A percentile compares a stretch with the other conserved stretches of the same genome.
These are phyloP conservation scores for Ophiocordyceps camponoti-saundersi DNA, from an alignment of 2,329 filamentous ascomycete genomes.

Conservation along the genomic window DNA sequence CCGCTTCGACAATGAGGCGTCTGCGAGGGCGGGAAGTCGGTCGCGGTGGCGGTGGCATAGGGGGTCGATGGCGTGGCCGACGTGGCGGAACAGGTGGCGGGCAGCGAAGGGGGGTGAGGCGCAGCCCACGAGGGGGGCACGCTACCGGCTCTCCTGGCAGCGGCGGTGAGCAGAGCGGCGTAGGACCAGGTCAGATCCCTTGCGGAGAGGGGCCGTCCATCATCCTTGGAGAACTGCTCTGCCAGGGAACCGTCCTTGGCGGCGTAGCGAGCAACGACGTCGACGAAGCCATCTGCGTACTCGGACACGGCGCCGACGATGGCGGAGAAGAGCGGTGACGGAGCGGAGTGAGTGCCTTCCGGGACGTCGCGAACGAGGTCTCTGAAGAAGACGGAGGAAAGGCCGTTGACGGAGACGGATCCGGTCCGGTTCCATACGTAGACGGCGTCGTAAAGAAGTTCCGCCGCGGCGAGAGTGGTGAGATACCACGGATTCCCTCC, in stretches of 20 bases:
- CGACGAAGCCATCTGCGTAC: slow-evolving; percentile 45
- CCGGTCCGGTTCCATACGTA: slow-evolving; percentile 51
- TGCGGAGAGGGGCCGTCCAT: slow-evolving; percentile 41
- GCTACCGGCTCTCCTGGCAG: slow-evolving; percentile 34
- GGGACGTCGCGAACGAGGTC: slow-evolving; percentile 41
- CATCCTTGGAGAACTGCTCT: slow-evolving; percentile 46
- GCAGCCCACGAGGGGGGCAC: slow-evolving; percentile 40
- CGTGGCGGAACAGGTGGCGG: slow-evolving; percentile 27
- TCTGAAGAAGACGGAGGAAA: slow-evolving; percentile 55
- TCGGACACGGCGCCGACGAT: slow-evolving; percentile 39
- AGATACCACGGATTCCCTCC: slow-evolving; percentile 74
- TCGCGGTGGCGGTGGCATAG: slow-evolving; percentile 30
- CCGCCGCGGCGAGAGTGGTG: slow-evolving; percentile 58
- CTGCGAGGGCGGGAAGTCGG: slow-evolving; percentile 30
- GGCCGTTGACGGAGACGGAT: slow-evolving; percentile 44
- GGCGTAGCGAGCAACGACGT: slow-evolving; percentile 45
- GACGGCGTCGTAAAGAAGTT: slow-evolving; percentile 62
- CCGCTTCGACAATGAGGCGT: slow-evolving; percentile 24
- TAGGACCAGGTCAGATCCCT: slow-evolving; percentile 59
- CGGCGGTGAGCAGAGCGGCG: slow-evolving; percentile 49
- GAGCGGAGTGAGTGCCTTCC: slow-evolving; percentile 42
- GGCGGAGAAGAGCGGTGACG: slow-evolving; percentile 28
- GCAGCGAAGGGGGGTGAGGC: slow-evolving; percentile 25
- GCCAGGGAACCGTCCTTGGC: slow-evolving; percentile 43
- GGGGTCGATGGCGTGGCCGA: slow-evolving; percentile 23